phyloP scores from a whole-genome alignment of 345 rosid species.

The Gossypium stocksii region DNA sequence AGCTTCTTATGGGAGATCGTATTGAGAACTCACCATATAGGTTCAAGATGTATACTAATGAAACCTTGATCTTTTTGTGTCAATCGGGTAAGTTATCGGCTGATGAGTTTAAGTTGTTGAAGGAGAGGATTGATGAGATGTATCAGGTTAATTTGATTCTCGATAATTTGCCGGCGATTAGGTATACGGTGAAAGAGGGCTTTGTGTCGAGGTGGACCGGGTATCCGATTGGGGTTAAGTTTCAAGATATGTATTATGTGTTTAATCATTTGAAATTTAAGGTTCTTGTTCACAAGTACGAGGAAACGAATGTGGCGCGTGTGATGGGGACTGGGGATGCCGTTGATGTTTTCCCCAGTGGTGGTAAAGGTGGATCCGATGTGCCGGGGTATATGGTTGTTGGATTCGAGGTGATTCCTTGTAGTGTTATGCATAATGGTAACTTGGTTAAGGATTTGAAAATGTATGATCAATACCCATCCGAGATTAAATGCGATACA shows the following conservation, averaged over 20 bases:
- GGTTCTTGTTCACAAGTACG: conserved; percentile 72
- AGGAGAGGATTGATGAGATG: conserved; percentile 72
- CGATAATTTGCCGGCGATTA: conserved; percentile 62
- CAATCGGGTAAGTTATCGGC: conserved; percentile 39
- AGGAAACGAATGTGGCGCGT: conserved; percentile 53
- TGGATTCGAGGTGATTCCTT: conserved; percentile 74
- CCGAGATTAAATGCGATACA: conserved; percentile 58
- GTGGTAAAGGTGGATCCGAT: conserved; percentile 33
- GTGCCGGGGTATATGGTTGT: conserved; percentile 63
- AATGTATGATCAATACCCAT: conserved; percentile 46
- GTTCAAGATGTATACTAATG: conserved; percentile 57
- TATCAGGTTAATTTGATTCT: conserved; percentile 77
- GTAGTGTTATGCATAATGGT: conserved; percentile 47
- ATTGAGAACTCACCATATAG: conserved; percentile 68
- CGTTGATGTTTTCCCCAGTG: conserved; percentile 46
- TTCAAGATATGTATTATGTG: conserved; percentile 56
- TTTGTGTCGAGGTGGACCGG: conserved; percentile 68
- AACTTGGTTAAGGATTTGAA: conserved; percentile 46
- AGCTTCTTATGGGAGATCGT: conserved; percentile 74
- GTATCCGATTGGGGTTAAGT: conserved; percentile 58
- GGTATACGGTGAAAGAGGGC: conserved; percentile 53
- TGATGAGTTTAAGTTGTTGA: conserved; percentile 51
- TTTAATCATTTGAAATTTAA: conserved; percentile 71
- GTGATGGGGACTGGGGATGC: conserved; percentile 74
- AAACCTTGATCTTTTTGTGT: conserved; percentile 48